Evolutionary conservation across 1,139 yeast genomes (phyloP).

Genomic region (Zygoascus meyerae): DNA sequence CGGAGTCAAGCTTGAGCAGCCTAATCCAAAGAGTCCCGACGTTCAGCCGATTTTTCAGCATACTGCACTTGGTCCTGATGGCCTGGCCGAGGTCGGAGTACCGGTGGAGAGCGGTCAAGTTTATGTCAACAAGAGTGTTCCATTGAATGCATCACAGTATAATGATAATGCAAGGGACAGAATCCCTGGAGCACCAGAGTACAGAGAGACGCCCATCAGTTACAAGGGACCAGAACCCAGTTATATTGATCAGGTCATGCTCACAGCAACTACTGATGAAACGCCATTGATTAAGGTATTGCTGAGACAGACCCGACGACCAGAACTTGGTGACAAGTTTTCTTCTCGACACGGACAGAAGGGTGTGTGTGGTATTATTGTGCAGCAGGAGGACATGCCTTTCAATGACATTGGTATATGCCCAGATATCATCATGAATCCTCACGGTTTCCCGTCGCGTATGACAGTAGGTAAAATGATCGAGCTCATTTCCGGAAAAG

Average conservation of each 20-base stretch:
- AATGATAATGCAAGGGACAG: constrained; percentile 17
- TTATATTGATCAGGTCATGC: constrained; percentile 94
- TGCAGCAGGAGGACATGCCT: constrained; percentile 94
- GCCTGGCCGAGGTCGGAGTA: constrained; percentile 94
- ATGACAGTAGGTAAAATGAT: constrained; percentile 99
- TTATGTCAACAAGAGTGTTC: constrained; percentile 87
- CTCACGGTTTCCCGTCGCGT: constrained; percentile 99
- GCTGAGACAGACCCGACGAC: constrained; percentile 92
- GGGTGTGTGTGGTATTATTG: constrained; percentile 98
- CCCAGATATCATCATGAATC: constrained; percentile 97
- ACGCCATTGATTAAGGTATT: constrained; percentile 90
- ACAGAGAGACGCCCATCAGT: constrained; percentile 83
- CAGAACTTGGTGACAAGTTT: constrained; percentile 95
- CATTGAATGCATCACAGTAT: constrained; percentile 53
- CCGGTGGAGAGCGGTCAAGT: constrained; percentile 89
- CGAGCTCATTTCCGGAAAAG: constrained; percentile 92
- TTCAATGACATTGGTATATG: constrained; percentile 83
- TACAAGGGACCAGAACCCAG: constrained; percentile 96
- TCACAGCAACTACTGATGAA: constrained; percentile 91
- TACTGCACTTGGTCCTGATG: constrained; percentile 84
- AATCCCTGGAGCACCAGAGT: constrained; percentile 37
- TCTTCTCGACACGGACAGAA: constrained; percentile 97
- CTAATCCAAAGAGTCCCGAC: constrained; percentile 11
- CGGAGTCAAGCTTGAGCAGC: constrained; percentile 74
- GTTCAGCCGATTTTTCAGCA: constrained; percentile 80